Evolutionary conservation across 148 eudicot genomes (phyloP).

Genomic region (Fagopyrum esculentum): DNA sequence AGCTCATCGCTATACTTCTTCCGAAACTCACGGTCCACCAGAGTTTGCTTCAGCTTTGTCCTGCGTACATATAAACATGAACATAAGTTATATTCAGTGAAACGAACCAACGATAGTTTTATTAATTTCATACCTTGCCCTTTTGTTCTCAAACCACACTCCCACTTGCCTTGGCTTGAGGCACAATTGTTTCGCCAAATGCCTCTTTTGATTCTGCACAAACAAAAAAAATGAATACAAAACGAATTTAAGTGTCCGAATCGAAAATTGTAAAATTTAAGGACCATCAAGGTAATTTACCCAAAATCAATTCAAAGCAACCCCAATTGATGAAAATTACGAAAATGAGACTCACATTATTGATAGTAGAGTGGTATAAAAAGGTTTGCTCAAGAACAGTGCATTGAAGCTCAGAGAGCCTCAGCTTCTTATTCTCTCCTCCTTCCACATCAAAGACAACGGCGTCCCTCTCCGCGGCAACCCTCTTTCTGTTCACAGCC

Average conservation of each 20-base stretch:
- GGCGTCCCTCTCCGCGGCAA: not conserved
- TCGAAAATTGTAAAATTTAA: not conserved
- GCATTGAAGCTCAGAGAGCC: not conserved
- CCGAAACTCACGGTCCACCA: not conserved
- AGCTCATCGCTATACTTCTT: not conserved
- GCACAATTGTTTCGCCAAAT: slow-evolving; percentile 2
- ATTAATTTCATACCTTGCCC: not conserved
- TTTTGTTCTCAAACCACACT: slow-evolving; percentile 12
- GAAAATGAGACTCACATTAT: slow-evolving; percentile 8
- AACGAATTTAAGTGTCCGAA: no score
- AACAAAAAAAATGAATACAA: not conserved
- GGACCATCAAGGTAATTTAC: not conserved
- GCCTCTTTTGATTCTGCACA: slow-evolving; percentile 1
- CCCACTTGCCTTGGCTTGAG: slow-evolving; percentile 13
- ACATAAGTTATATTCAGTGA: no score
- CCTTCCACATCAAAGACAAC: not conserved
- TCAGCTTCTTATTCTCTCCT: slow-evolving; percentile 10
- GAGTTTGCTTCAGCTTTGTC: not conserved
- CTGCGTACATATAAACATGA: not conserved
- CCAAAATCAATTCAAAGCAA: no score
- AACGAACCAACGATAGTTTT: not conserved
- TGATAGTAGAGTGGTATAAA: not conserved
- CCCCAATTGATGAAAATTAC: not conserved
- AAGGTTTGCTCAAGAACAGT: slow-evolving; percentile 5
- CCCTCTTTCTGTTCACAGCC: not conserved